Evolutionary conservation across 768 basidiomycete genomes (phyloP).

Genomic region (Cantharellus cinnabarinus): DNA sequence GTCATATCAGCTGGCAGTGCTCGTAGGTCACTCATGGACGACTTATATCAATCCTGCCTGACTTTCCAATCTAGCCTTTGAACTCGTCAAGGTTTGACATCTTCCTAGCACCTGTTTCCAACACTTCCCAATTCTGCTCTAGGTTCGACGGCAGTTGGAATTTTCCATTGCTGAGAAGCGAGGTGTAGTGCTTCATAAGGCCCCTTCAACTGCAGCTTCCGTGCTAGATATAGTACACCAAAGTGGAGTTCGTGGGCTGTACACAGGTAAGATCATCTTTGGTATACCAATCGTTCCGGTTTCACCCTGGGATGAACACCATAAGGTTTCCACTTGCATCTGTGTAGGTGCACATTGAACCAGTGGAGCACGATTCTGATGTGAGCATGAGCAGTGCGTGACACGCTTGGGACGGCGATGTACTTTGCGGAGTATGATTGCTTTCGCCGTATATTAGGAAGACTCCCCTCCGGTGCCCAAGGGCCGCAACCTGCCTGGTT

Average conservation of each 20-base stretch:
- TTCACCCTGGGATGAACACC: constrained; percentile 21
- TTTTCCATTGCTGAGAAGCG: constrained; percentile 73
- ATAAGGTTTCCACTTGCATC: constrained; percentile 56
- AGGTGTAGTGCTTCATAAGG: constrained; percentile 45
- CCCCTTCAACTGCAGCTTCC: constrained; percentile 60
- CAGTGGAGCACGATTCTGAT: too few species aligned
- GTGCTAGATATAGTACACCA: constrained; percentile 54
- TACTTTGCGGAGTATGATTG: constrained; percentile 93
- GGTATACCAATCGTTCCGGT: constrained; percentile 48
- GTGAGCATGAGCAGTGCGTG: constrained; percentile 36
- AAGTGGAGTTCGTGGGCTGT: constrained; percentile 13
- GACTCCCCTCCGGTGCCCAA: constrained; percentile 58
- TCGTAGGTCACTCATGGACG: constrained; percentile 33
- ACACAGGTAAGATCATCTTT: constrained; percentile 12
- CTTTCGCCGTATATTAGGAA: constrained; percentile 69
- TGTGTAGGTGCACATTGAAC: constrained; percentile 23
- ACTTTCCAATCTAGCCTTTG: constrained; percentile 38
- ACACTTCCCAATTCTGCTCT: neutral
- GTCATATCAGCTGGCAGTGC: constrained; percentile 77
- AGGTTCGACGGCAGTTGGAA: constrained; percentile 84
- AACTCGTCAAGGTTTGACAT: constrained; percentile 68
- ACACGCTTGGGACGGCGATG: constrained; percentile 72
- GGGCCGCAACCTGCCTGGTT: constrained; percentile 69
- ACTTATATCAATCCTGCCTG: neutral
- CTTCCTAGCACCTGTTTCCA: neutral